Conservation (phyloP, 305 asterid genomes). For the Caryopteris hybrid region DNA sequence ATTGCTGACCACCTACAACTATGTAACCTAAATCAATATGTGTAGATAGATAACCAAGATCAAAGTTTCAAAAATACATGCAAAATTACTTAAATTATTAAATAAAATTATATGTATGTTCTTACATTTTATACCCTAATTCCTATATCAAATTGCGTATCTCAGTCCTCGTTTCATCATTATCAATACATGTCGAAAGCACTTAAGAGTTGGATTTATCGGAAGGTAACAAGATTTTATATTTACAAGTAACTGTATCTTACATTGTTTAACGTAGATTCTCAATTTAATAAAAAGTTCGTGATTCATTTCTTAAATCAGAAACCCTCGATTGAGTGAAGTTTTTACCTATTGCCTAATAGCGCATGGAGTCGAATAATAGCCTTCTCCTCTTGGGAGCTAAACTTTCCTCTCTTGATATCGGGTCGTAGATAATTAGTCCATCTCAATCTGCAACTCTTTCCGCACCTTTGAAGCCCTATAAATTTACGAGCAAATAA, state of each 20-base stretch:
- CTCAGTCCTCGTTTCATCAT: too few relatives aligned
- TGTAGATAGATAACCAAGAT: neutral
- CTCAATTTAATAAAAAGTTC: too few relatives aligned
- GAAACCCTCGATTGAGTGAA: neutral
- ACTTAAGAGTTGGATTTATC: too few relatives aligned
- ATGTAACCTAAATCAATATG: slow-evolving; percentile 17
- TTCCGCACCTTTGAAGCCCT: slow-evolving; percentile 60
- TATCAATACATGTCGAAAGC: too few relatives aligned
- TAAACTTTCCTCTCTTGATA: slow-evolving; percentile 53
- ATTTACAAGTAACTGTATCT: too few relatives aligned
- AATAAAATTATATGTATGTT: too few relatives aligned
- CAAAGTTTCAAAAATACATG: too few relatives aligned
- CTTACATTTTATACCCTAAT: neutral
- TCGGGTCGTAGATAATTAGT: slow-evolving; percentile 50
- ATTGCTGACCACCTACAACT: slow-evolving; percentile 55
- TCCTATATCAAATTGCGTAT: too few relatives aligned
- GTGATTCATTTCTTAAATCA: too few relatives aligned
- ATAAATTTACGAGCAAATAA: neutral
- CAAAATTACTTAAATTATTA: too few relatives aligned
- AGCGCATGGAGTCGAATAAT: slow-evolving; percentile 60
- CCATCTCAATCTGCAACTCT: slow-evolving; percentile 57
- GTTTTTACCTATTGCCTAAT: slow-evolving; percentile 47
- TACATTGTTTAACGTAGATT: too few relatives aligned
- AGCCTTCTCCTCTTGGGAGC: slow-evolving; percentile 44
- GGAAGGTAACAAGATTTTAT: too few relatives aligned